Evolutionary conservation across 805 yeast species (phyloP).

Genomic region (Candida multigemmis): DNA sequence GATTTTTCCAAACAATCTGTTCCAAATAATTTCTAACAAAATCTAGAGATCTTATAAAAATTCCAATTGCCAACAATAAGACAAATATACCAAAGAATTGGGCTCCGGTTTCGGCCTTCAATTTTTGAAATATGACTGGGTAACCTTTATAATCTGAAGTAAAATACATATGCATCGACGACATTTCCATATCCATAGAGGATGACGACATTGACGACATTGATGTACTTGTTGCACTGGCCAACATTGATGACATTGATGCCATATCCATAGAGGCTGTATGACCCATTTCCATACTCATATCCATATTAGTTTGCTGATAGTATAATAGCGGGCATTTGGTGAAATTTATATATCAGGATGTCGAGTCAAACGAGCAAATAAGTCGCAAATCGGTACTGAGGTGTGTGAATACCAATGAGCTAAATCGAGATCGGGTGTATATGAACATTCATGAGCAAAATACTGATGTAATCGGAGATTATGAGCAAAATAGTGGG

Average conservation of each 20-base stretch:
- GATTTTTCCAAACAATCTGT: constrained; percentile 51
- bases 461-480: too few species aligned
- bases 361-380: too few species aligned
- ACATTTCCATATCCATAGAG: constrained; percentile 16
- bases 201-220: constrained; percentile 6
- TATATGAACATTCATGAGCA: too few species aligned
- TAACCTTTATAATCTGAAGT: constrained; percentile 40
- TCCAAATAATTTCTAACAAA: constrained; percentile 59
- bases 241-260: constrained; percentile 2
- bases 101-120: constrained; percentile 46
- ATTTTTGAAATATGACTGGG: constrained; percentile 53
- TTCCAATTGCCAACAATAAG: constrained; percentile 47
- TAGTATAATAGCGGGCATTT: too few species aligned
- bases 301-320: constrained; percentile 1
- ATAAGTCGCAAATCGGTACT: too few species aligned
- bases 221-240: constrained; percentile 2
- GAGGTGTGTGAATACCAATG: too few species aligned
- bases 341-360: too few species aligned
- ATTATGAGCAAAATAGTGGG: too few species aligned
- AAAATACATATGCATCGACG: constrained; percentile 48
- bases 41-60: constrained; percentile 50
- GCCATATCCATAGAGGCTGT: constrained; percentile 6
- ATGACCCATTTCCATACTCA: constrained; percentile 6
- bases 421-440: too few species aligned
- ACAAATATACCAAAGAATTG: constrained; percentile 70